These are phyloP conservation scores for Ambrosia hybrid DNA, from an alignment of 140 eudicot species.

Conservation along the genomic window DNA sequence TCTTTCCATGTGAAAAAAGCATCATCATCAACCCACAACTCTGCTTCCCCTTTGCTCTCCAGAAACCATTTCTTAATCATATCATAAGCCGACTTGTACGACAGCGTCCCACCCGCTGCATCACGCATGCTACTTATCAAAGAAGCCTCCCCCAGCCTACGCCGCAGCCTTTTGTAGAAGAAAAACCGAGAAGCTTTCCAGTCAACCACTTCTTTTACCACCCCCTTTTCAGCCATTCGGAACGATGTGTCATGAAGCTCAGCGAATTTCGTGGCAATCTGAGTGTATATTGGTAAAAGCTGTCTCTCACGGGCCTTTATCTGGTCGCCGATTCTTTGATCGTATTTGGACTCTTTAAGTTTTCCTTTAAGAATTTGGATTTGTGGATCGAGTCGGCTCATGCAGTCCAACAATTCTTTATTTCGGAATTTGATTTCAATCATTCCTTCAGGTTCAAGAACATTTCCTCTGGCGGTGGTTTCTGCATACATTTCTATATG, in stretches of 20 bases:
- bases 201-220: constrained; percentile 66
- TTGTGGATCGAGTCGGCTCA: constrained; percentile 79
- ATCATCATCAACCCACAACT: constrained; percentile 65
- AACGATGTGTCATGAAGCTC: constrained; percentile 92
- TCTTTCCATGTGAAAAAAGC: constrained; percentile 72
- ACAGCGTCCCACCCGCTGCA: constrained; percentile 68
- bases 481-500: constrained; percentile 97
- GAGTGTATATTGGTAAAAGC: constrained; percentile 87
- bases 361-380: constrained; percentile 54
- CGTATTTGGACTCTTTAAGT: constrained; percentile 44
- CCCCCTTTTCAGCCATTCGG: constrained; percentile 90
- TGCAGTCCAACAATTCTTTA: constrained; percentile 71
- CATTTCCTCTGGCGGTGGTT: constrained; percentile 88
- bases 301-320: constrained; percentile 87
- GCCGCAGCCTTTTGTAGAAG: constrained; percentile 63
- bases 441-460: constrained; percentile 95
- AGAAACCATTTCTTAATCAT: constrained; percentile 75
- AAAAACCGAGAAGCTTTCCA: constrained; percentile 71
- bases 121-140: constrained; percentile 53
- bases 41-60: constrained; percentile 36
- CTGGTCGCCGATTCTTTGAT: constrained; percentile 47
- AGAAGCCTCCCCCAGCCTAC: constrained; percentile 68
- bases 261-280: constrained; percentile 94
- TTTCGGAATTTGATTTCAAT: constrained; percentile 88
- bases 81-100: constrained; percentile 59